Base-by-base conservation (phyloP, 495 filamentous ascomycete genomes). In the Talaromyces borbonicus region DNA sequence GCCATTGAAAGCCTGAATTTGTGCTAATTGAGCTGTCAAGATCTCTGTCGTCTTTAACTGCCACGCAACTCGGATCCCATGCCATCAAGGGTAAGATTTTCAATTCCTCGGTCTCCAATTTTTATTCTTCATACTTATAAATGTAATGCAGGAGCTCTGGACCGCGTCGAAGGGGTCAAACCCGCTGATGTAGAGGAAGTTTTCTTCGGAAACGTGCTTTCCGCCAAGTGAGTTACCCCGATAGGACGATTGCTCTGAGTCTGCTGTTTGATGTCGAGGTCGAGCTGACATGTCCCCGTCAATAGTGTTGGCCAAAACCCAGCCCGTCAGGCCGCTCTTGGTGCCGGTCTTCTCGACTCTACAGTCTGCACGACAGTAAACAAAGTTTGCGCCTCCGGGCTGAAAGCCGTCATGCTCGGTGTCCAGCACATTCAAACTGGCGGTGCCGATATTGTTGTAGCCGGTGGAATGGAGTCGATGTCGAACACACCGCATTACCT, bases 401-500 rank as follows among this genome's bases (percentile, higher is more conserved):
- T 95, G 56, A 98, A 98, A 71, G 88, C 92, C 49, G 82, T 97
- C 64, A 90, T 95, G 52, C 77, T 98, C 46, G 93, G 84, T 41
- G 84, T 92, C 20, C 92, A 97, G 71, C 95, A 88, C 50, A 96
- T 98, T 63, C 88, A 95, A 56, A 94, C 88, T 24, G 90, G 92
- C 50, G 92, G 83, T 56, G 89, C 92, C 51, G 80, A 85, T 41
- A 77, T 92, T 51, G 80, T 97, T 30, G 83, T 98, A 12, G 93
- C 87, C 32, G 92, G 90, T 54, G 92, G 92, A 48, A 78, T 90
- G 48, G 92, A 98, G 73, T 92, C 86, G 67, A 98, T 98, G 92
- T 90, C 87, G 51, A 97, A 96, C 70, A 74, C 80, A 39, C 93
- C 93, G n/a, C 89, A 97, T 69, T 98, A 98, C 71, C 79, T 95